Conservation (phyloP, 192 early-diverging fungal species). For the Coemansia sp. region DNA sequence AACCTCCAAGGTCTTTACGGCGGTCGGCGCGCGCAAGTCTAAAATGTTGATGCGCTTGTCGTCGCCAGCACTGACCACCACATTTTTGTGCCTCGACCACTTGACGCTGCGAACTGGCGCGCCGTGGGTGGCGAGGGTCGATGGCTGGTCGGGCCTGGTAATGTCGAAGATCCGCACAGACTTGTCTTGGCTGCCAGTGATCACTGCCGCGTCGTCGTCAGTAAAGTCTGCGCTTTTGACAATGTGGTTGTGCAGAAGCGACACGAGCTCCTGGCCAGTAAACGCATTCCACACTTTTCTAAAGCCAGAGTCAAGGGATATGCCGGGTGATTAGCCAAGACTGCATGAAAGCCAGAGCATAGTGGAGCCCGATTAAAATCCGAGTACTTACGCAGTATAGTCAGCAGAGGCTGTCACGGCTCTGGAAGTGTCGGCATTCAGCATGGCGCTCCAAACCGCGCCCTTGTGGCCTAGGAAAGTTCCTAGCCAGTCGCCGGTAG, state of each 20-base stretch:
- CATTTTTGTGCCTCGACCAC: constrained; percentile 45
- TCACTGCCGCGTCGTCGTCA: constrained; percentile 60
- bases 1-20: constrained; percentile 60
- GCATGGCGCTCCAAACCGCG: constrained; percentile 84
- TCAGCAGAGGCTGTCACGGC: constrained; percentile 93
- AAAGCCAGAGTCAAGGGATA: constrained; percentile 7
- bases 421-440: constrained; percentile 70
- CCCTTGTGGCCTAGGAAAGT: constrained; percentile 91
- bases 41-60: constrained; percentile 60
- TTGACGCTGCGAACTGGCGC: constrained; percentile 38
- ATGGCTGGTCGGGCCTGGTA: constrained; percentile 37
- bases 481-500: constrained; percentile 92
- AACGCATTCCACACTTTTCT: constrained; percentile 87
- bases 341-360: background rate
- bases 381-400: constrained; percentile 71
- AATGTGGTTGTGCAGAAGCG: constrained; percentile 77
- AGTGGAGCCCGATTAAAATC: background rate
- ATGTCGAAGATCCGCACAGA: constrained; percentile 80
- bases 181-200: constrained; percentile 84
- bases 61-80: constrained; percentile 63
- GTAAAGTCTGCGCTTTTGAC: constrained; percentile 82
- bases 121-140: constrained; percentile 37
- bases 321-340: background rate
- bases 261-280: constrained; percentile 66
- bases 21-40: constrained; percentile 68